Conservation (phyloP, 805 yeast species). For the Sungouiozyma ichnusensis region DNA sequence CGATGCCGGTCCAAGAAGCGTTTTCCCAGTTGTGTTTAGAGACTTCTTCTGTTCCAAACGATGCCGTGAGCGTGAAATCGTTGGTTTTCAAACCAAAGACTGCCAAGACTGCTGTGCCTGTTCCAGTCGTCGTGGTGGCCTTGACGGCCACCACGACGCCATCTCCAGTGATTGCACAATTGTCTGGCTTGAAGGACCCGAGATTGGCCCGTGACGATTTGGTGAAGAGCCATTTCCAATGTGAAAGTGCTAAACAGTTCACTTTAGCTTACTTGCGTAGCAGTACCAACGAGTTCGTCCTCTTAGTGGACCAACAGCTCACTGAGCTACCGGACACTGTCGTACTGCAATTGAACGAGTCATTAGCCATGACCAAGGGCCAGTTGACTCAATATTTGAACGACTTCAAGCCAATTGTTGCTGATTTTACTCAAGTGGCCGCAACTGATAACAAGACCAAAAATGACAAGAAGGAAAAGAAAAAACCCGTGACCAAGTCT, state of each 20-base stretch:
- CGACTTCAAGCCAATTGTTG: conserved; percentile 35
- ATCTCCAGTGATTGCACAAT: conserved; percentile 48
- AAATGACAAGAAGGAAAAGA: conserved; percentile 14
- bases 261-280: conserved; percentile 32
- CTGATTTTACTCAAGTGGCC: conserved; percentile 35
- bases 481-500: conserved; percentile 31
- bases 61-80: conserved; percentile 54
- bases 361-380: conserved; percentile 14
- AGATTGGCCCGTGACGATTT: conserved; percentile 79
- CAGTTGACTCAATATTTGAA: conserved; percentile 27
- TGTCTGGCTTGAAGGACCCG: conserved; percentile 70
- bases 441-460: conserved; percentile 28
- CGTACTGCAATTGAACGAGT: conserved; percentile 21
- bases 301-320: conserved; percentile 23
- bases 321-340: conserved; percentile 32
- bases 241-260: conserved; percentile 24
- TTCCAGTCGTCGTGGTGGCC: conserved; percentile 76
- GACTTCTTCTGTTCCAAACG: conserved; percentile 37
- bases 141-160: conserved; percentile 63
- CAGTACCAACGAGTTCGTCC: conserved; percentile 20
- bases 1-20: conserved; percentile 42
- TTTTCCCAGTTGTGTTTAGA: conserved; percentile 53
- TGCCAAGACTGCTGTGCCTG: conserved; percentile 65
- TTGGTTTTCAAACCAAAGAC: conserved; percentile 88
- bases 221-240: conserved; percentile 42